Evolutionary conservation across 495 filamentous ascomycete genomes (phyloP).

Genomic region (Neurospora sp.): DNA sequence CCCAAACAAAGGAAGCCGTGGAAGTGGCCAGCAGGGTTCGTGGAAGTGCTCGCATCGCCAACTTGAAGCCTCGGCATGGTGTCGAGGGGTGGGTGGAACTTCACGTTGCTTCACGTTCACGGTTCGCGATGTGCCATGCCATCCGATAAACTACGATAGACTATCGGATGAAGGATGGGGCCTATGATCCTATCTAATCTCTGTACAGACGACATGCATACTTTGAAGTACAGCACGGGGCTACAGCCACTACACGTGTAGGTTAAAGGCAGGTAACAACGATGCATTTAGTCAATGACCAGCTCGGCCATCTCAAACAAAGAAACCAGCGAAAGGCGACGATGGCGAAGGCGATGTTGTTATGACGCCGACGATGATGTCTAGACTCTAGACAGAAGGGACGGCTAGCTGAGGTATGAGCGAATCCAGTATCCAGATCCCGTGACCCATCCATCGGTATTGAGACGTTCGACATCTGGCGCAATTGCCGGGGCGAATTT

Average conservation of each 20-base stretch:
- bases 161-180: neutral
- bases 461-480: neutral
- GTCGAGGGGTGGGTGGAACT: neutral
- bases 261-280: neutral
- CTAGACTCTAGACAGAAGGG: neutral
- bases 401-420: neutral
- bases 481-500: neutral
- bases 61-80: neutral
- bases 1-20: neutral
- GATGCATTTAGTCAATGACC: neutral
- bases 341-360: neutral
- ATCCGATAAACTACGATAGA: neutral
- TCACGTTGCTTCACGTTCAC: neutral
- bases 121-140: neutral
- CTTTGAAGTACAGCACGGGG: neutral
- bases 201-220: neutral
- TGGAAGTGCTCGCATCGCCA: neutral
- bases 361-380: neutral
- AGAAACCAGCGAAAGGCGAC: neutral
- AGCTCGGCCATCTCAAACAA: neutral
- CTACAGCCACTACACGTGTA: neutral
- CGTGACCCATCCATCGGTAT: neutral
- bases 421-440: neutral
- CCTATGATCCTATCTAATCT: neutral
- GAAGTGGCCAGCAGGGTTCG: neutral